Conservation (phyloP, 306 rosid genomes). For the Arachis hypogaea region DNA sequence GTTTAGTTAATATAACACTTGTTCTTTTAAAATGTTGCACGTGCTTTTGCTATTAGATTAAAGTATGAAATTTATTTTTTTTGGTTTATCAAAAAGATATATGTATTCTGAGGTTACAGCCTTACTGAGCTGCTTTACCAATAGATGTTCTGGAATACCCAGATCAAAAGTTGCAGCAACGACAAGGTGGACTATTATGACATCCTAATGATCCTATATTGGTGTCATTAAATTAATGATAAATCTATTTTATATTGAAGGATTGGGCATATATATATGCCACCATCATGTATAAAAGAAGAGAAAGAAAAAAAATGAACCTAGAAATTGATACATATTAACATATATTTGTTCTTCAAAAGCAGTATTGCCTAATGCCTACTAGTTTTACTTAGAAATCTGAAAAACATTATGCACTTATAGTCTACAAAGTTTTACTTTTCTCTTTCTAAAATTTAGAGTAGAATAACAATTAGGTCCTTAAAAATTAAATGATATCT, state of each 20-base stretch:
- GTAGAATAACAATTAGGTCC: too few relatives aligned
- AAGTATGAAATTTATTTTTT: too few relatives aligned
- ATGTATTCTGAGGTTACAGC: too few relatives aligned
- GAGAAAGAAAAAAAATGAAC: not conserved
- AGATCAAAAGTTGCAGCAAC: not conserved
- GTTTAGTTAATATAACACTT: too few relatives aligned
- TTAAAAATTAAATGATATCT: too few relatives aligned
- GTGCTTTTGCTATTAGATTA: too few relatives aligned
- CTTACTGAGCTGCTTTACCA: too few relatives aligned
- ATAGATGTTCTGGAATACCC: not conserved
- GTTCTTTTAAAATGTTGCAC: too few relatives aligned
- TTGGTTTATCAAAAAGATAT: too few relatives aligned
- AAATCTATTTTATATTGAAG: not conserved
- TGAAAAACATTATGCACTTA: too few relatives aligned
- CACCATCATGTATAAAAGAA: not conserved
- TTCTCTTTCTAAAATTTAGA: too few relatives aligned
- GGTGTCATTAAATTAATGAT: not conserved
- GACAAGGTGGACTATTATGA: slow-evolving; percentile 40
- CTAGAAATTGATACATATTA: not conserved
- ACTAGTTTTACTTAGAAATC: not conserved
- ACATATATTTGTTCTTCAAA: slow-evolving; percentile 9
- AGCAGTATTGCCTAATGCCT: not conserved
- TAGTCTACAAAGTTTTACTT: too few relatives aligned
- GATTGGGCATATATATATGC: slow-evolving; percentile 12
- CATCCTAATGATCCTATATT: not conserved